Evolutionary conservation across 2,329 filamentous ascomycete genomes (phyloP).

Genomic region (Dothidotthia symphoricarpi): DNA sequence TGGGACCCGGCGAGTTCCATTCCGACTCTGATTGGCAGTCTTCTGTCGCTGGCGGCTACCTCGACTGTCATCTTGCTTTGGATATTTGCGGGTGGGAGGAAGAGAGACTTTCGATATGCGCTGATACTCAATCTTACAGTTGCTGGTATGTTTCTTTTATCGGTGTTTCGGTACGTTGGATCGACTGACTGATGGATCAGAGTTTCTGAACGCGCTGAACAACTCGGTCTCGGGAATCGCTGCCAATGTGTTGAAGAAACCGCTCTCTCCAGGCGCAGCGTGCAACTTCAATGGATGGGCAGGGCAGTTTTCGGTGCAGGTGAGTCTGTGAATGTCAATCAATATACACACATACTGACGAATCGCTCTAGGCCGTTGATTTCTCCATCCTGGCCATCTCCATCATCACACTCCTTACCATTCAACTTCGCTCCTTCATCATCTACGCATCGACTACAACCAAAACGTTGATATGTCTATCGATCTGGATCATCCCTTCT

Average conservation of each 20-base stretch:
- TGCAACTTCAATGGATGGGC: conserved; percentile 49
- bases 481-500: conserved; percentile 45
- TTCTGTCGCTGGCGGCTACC: conserved; percentile 20
- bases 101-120: conserved; percentile 22
- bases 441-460: conserved; percentile 27
- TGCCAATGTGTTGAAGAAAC: conserved; percentile 26
- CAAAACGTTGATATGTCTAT: conserved; percentile 38
- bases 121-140: conserved; percentile 25
- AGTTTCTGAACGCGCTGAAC: conserved; percentile 42
- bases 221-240: conserved; percentile 46
- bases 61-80: conserved; percentile 17
- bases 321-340: conserved; percentile 7
- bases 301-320: conserved; percentile 49
- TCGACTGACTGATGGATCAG: conserved; percentile 1
- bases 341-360: neutral
- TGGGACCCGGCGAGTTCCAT: conserved; percentile 14
- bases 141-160: conserved; percentile 18
- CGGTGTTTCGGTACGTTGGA: too few relatives aligned
- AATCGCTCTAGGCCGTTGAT: conserved; percentile 22
- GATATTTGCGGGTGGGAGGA: conserved; percentile 15
- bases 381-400: conserved; percentile 49
- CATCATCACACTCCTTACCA: conserved; percentile 45
- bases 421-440: conserved; percentile 39
- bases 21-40: conserved; percentile 23
- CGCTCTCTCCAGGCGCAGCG: conserved; percentile 30